Base-by-base conservation (phyloP, 75 land plant species). In the Azolla pinnata region DNA sequence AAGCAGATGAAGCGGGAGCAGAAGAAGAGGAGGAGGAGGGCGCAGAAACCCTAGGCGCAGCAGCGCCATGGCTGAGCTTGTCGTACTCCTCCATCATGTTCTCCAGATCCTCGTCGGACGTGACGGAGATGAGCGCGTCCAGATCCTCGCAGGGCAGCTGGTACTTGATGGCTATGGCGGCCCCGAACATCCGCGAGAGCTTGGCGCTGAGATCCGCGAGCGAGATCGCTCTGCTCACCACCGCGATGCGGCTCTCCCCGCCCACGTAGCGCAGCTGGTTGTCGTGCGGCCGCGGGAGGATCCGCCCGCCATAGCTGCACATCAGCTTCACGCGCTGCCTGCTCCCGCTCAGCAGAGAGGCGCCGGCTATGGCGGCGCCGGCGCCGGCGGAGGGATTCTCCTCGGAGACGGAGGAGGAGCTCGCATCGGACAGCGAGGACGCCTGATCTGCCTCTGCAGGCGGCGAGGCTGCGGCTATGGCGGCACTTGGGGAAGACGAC, bases 51-150 rank as follows among this genome's bases (percentile, higher is more conserved):
- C n/a, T n/a, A n/a, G n/a, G 28, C 64, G 65, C 14, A 77, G 40
- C 14, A 67, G 67, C 10, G 62, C 47, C 40, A 0, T 66, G 75
- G 33, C 31, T 54, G 38, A 85, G 65, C 18, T 73, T 66, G 56
- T 90, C 93, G 61, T 69, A 83, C 56, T 90, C 97, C 20, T 90
- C 97, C 78, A 90, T 77, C 93, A 90, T 87, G 65, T 84, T 87
- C 46, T 77, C 81, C 0, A 87, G 66, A 48, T 90, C 97, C 49
- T 90, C 97, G 25, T 90, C 93, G 34, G 81, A 73, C 9, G 86
- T 70, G 12, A 87, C 95, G 17, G 93, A 81, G 61, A 90, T 78
- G 21, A 90, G 62, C 3, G 97, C 76, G 51, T 90, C 97, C 4
- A 90, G 81, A 44, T 90, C 97, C 66, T 90, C 97, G 29, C 73